phyloP scores from a whole-genome alignment of 148 eudicot genomes.

The Rhododendron williamsianum region DNA sequence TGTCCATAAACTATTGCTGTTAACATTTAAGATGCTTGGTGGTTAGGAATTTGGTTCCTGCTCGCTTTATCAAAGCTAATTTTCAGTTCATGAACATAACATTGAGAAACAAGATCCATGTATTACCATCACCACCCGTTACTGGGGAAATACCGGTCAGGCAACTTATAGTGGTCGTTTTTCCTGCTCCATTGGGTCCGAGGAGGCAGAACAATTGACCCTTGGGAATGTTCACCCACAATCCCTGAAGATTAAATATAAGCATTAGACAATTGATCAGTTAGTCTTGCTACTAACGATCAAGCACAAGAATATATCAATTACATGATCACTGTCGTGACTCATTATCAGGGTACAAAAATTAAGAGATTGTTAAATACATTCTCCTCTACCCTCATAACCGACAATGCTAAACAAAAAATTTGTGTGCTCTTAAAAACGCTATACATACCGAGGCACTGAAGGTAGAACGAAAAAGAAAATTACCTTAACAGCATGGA shows the following conservation, averaged over 20 bases:
- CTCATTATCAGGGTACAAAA: not conserved
- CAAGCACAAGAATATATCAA: not conserved
- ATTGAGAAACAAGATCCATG: not conserved
- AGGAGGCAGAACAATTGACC: too few relatives aligned
- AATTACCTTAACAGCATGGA: constrained; percentile 68
- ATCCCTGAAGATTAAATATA: constrained; percentile 30
- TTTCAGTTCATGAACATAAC: not conserved
- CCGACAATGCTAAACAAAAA: not conserved
- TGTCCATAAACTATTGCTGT: constrained; percentile 67
- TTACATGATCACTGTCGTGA: not conserved
- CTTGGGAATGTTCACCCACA: too few relatives aligned
- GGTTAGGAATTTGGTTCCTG: too few relatives aligned
- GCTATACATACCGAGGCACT: not conserved
- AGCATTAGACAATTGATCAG: not conserved
- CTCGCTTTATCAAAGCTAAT: too few relatives aligned
- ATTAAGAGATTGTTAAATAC: not conserved
- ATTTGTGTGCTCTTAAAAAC: not conserved
- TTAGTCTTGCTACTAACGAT: not conserved
- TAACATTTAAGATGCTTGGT: not conserved
- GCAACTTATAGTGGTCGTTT: too few relatives aligned
- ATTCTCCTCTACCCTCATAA: not conserved
- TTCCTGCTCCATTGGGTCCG: too few relatives aligned
- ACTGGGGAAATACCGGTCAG: too few relatives aligned
- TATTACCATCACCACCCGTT: constrained; percentile 49
- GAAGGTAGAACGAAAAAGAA: not conserved